These are phyloP conservation scores for Peronospora destructor DNA, from an alignment of 352 stramenopile species.

Conservation along the genomic window DNA sequence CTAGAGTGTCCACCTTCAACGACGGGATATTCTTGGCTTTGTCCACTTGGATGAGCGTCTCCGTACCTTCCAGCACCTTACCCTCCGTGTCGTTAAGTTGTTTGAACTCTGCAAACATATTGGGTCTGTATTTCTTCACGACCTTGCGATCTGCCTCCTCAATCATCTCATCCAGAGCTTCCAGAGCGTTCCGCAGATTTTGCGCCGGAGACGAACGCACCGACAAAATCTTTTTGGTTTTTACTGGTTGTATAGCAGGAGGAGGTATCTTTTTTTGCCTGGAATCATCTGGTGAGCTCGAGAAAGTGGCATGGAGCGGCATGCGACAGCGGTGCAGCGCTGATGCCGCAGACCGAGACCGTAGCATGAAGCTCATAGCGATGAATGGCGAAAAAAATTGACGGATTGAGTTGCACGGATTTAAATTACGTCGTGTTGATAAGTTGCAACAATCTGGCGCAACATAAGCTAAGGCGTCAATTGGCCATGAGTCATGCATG, in stretches of 20 bases:
- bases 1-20: constrained; percentile 46
- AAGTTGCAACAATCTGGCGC: too few species aligned
- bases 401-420: constrained; percentile 11
- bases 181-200: constrained; percentile 67
- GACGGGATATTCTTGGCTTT: constrained; percentile 53
- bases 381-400: background rate
- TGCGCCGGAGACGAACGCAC: constrained; percentile 45
- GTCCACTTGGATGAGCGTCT: constrained; percentile 47
- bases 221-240: constrained; percentile 30
- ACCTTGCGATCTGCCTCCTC: constrained; percentile 80
- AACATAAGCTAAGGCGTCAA: constrained; percentile 28
- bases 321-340: constrained; percentile 15
- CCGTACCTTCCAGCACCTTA: constrained; percentile 53
- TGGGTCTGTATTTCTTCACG: constrained; percentile 80
- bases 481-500: too few species aligned
- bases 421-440: too few species aligned
- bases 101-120: constrained; percentile 87
- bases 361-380: constrained; percentile 11
- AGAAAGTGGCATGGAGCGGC: constrained; percentile 8
- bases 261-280: background rate
- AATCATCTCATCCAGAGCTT: constrained; percentile 76
- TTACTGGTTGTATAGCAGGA: constrained; percentile 1
- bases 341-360: constrained; percentile 7
- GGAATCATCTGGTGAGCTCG: constrained; percentile 4
- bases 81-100: constrained; percentile 83